phyloP scores from a whole-genome alignment of 2,329 filamentous ascomycete genomes.

The Calonectria ilicicola region DNA sequence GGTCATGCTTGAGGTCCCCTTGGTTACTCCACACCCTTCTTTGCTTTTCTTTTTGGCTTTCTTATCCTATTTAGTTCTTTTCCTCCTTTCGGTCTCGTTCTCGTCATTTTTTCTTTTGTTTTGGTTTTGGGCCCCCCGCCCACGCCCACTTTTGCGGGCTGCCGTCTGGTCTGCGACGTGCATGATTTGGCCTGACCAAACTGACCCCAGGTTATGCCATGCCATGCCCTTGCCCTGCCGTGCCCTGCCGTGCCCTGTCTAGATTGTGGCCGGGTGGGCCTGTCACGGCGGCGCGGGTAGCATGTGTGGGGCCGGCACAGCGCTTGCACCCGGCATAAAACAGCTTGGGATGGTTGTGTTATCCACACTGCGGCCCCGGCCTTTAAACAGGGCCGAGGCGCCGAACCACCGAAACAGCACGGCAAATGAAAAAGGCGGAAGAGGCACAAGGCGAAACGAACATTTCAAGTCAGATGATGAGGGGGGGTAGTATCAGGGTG shows the following conservation, averaged over 20 bases:
- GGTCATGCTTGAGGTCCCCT: neutral
- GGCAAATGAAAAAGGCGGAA: neutral
- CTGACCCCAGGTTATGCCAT: constrained; percentile 11
- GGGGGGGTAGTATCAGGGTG: neutral
- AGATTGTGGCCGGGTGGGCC: constrained; percentile 8
- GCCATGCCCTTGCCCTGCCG: neutral
- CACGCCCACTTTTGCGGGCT: neutral
- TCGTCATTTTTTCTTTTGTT: neutral
- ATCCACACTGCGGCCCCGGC: constrained; percentile 10
- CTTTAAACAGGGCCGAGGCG: constrained; percentile 10
- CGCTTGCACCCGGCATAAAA: constrained; percentile 11
- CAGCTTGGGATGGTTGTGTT: neutral
- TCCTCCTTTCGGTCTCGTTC: neutral
- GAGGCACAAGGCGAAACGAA: neutral
- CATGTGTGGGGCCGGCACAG: constrained; percentile 23
- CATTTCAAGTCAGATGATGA: neutral
- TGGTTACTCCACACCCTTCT: neutral
- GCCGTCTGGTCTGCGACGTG: neutral
- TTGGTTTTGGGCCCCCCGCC: neutral
- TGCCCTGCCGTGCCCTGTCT: neutral
- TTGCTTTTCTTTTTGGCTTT: neutral
- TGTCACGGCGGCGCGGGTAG: constrained; percentile 19
- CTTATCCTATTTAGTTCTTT: too few species aligned
- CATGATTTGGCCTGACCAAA: neutral
- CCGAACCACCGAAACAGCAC: constrained; percentile 9